Evolutionary conservation across 2,329 filamentous ascomycete genomes (phyloP), one percentile per base, ranked within the genome.

Genomic region (Nemania sp.): DNA sequence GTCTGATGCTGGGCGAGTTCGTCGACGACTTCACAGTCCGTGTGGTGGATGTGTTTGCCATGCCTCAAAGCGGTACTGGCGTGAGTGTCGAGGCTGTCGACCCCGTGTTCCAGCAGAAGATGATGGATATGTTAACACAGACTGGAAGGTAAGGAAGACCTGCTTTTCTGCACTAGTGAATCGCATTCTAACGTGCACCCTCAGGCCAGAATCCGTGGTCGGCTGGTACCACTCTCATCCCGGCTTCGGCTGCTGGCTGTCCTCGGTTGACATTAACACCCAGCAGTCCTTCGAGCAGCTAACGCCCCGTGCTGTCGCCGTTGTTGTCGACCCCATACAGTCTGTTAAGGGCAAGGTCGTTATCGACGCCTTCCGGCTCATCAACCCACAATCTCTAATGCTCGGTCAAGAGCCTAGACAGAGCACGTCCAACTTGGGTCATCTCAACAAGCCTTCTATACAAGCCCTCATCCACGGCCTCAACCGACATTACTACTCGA

Each of bases 221-320:
- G 96, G 96, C 81, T 99, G 96, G 96, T 99, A 99, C 83, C 96
- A 99, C 83, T 98, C 96, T 72, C 96, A 99, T 88, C 96, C 96
- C 58, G 96, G 96, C 75, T 99, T 99, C 80, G 96, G 96, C 76
- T 99, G 96, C 87, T 99, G 96, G 96, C 90, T 99, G 27, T 99
- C 96, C 1, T 97, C 93, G 20, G 96, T 99, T 79, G 96, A 99
- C 86, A 98, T 99, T 86, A 98, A 99, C 85, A 99, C 96, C 32
- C 96, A 99, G 80, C 96, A 99, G 82, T 98, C 94, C n/a, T 99
- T 99, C 82, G 96, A 99, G 84, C 96, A 98, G 83, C 89, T 99
- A 67, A 99, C 94, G 7, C 94, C 96, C 41, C 93, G 96, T 79
- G 95, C 96, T 73, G 96, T 99, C 72, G 96, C 96, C 74, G 96